Percentiles rank a stretch among this genome's conserved stretches.
phyloP scores from a whole-genome alignment of 768 basidiomycete species.

The Psilocybe cubensis region DNA sequence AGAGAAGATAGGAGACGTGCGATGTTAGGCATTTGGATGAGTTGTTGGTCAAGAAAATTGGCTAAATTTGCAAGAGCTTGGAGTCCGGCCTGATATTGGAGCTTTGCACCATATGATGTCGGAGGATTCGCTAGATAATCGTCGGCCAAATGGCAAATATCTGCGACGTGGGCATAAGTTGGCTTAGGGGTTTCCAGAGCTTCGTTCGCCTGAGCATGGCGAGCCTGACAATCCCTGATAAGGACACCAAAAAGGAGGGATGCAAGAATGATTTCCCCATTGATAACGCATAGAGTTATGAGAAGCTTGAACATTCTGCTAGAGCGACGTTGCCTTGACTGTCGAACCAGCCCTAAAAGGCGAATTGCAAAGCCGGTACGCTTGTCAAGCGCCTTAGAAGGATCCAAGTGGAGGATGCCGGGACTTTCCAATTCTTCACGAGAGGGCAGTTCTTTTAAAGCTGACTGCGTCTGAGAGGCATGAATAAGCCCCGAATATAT shows the following conservation, averaged over 20 bases:
- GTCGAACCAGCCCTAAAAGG: conserved; percentile 56
- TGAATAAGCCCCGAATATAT: conserved; percentile 37
- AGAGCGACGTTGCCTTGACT: conserved; percentile 56
- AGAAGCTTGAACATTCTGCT: conserved; percentile 63
- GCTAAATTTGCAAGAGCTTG: conserved; percentile 69
- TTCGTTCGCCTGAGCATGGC: conserved; percentile 23
- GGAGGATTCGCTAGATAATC: conserved; percentile 16
- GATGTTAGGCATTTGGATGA: conserved; percentile 48
- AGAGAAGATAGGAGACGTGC: conserved; percentile 49
- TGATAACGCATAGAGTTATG: conserved; percentile 67
- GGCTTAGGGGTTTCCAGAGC: conserved; percentile 9
- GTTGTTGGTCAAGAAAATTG: conserved; percentile 50
- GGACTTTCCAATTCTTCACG: conserved; percentile 6
- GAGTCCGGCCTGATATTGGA: conserved; percentile 34
- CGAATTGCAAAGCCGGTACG: conserved; percentile 53
- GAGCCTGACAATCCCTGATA: conserved; percentile 64
- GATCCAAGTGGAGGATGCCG: conserved; percentile 31
- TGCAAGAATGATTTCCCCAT: conserved; percentile 81
- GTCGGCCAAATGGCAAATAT: conserved; percentile 15
- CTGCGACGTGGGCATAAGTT: conserved; percentile 2
- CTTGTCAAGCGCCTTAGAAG: conserved; percentile 38
- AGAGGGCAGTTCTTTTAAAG: conserved; percentile 11
- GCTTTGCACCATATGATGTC: conserved; percentile 12
- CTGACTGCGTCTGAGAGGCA: background rate
- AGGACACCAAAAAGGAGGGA: conserved; percentile 69